Conservation (phyloP, 257 asterid genomes). For the Capsicum pubescens region DNA sequence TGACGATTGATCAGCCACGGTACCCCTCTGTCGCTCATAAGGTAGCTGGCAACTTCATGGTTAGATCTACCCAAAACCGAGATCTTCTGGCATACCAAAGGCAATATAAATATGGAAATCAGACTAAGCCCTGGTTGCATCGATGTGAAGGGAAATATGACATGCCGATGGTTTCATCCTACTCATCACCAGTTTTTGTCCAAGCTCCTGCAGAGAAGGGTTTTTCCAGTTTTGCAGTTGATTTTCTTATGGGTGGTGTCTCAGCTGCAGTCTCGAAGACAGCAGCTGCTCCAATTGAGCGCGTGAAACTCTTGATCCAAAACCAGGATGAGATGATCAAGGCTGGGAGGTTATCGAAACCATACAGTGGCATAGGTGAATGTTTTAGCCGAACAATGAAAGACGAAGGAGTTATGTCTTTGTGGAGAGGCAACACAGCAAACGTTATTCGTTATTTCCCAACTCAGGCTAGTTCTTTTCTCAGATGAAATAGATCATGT, state of each 20-base stretch:
- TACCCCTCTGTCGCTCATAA: constrained; percentile 41
- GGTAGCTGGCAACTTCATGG: constrained; percentile 35
- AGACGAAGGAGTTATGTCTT: constrained; percentile 45
- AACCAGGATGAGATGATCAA: constrained; percentile 58
- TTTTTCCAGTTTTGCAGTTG: constrained; percentile 39
- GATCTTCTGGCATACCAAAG: constrained; percentile 36
- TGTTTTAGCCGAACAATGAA: constrained; percentile 46
- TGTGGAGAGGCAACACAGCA: constrained; percentile 61
- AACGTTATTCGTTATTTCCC: constrained; percentile 56
- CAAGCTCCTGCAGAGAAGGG: constrained; percentile 54
- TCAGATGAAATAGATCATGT: not conserved
- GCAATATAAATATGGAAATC: constrained; percentile 33
- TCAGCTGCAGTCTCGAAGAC: constrained; percentile 60
- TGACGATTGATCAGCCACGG: constrained; percentile 36
- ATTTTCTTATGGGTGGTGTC: constrained; percentile 57
- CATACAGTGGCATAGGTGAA: constrained; percentile 49
- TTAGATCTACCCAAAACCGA: constrained; percentile 25
- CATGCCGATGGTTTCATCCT: constrained; percentile 32
- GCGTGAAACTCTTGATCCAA: constrained; percentile 51
- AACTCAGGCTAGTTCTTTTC: constrained; percentile 44
- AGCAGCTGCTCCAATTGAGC: constrained; percentile 57
- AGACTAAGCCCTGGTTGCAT: constrained; percentile 37
- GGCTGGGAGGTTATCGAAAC: constrained; percentile 50
- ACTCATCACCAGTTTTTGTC: constrained; percentile 42
- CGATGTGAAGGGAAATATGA: constrained; percentile 34